Conservation (phyloP, 2,329 filamentous ascomycete genomes). For the Pseudogymnoascus sp. region DNA sequence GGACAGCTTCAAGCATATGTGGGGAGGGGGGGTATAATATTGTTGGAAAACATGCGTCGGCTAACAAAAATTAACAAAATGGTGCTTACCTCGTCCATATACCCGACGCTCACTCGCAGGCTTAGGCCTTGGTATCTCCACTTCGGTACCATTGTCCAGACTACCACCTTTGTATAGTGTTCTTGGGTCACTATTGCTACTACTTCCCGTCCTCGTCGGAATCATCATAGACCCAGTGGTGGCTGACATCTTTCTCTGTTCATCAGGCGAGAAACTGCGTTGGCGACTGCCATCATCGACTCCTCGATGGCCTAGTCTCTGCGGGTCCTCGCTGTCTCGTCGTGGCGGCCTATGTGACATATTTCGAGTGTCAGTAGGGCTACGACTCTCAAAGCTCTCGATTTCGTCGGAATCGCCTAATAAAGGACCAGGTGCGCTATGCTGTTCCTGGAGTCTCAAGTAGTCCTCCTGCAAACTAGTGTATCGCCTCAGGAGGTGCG, state of each 20-base stretch:
- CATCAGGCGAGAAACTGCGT: background rate
- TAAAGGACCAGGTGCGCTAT: constrained; percentile 20
- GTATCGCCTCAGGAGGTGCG: constrained; percentile 41
- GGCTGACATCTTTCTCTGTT: constrained; percentile 10
- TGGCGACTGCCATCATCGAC: background rate
- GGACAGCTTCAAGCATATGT: constrained; percentile 18
- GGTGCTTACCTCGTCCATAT: constrained; percentile 46
- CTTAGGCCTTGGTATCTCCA: constrained; percentile 39
- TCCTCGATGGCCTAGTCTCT: background rate
- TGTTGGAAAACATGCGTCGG: background rate
- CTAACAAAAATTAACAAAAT: background rate
- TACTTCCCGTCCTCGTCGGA: constrained; percentile 14
- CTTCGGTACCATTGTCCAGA: constrained; percentile 33
- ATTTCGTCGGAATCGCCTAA: constrained; percentile 11
- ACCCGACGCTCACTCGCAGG: constrained; percentile 43
- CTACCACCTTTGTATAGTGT: background rate
- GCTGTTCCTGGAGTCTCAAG: constrained; percentile 29
- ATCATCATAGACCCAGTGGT: constrained; percentile 11
- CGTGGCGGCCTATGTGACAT: background rate
- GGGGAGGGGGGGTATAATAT: constrained; percentile 10
- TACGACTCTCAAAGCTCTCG: constrained; percentile 5
- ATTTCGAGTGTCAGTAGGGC: background rate
- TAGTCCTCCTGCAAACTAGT: constrained; percentile 42
- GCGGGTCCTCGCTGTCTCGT: constrained; percentile 1
- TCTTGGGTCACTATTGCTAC: constrained; percentile 15